These are phyloP conservation scores for Colletotrichum costaricense DNA, from an alignment of 2,329 filamentous ascomycete species.

Conservation along the genomic window DNA sequence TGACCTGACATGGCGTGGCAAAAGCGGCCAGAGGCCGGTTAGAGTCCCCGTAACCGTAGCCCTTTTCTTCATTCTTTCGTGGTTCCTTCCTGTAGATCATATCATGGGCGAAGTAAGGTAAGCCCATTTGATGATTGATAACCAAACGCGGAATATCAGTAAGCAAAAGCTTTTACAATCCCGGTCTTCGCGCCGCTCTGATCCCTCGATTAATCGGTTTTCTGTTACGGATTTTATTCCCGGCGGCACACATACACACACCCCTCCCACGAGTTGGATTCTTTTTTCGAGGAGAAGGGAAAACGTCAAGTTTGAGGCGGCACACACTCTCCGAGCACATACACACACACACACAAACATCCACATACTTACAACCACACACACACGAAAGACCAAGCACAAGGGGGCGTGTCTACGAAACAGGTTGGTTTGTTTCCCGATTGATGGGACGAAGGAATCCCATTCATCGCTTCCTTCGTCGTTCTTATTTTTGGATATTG, in stretches of 20 bases:
- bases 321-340: not conserved
- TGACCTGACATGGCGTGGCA: conserved; percentile 2
- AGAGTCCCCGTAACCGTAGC: not conserved
- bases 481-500: not conserved
- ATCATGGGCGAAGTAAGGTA: not conserved
- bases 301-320: not conserved
- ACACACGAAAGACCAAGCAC: not conserved
- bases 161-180: conserved; percentile 1
- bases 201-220: not conserved
- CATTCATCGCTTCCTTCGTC: not conserved
- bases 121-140: conserved; percentile 18
- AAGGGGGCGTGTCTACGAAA: conserved; percentile 13
- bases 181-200: not conserved
- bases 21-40: not conserved
- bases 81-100: not conserved
- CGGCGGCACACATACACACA: not conserved
- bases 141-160: not conserved
- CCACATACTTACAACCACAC: not conserved
- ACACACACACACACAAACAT: not conserved
- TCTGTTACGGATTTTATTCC: not conserved
- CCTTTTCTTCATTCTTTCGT: not conserved
- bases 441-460: conserved; percentile 25
- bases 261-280: not conserved
- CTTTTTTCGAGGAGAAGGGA: not conserved
- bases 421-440: conserved; percentile 18